Conservation (phyloP, 768 basidiomycete species). For the Austroboletus festivus region DNA sequence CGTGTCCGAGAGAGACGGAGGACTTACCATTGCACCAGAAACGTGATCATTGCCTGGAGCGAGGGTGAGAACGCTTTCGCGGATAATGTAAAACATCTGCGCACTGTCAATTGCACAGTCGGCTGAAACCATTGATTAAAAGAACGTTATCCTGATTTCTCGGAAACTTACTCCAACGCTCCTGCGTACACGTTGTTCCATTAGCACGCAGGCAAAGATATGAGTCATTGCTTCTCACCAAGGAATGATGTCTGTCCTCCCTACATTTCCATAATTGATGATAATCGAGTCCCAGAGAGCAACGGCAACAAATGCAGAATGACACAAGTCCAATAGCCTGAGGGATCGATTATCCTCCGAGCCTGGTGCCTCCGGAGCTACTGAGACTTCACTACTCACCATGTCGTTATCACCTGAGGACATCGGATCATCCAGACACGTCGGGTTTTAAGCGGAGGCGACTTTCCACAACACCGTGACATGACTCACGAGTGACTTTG, state of each 20-base stretch:
- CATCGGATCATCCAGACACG: background rate
- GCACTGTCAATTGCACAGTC: slow-evolving; percentile 21
- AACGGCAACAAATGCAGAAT: slow-evolving; percentile 19
- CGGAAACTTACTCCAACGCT: slow-evolving; percentile 22
- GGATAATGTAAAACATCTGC: background rate
- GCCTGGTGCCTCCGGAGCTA: no score
- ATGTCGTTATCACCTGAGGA: slow-evolving; percentile 18
- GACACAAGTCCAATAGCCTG: slow-evolving; percentile 26
- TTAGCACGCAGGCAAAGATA: background rate
- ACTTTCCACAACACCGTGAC: background rate
- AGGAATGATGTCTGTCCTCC: slow-evolving; percentile 12
- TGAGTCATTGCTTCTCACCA: slow-evolving; percentile 13
- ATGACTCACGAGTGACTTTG: slow-evolving; percentile 16
- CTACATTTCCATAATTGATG: slow-evolving; percentile 16
- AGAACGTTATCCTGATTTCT: background rate
- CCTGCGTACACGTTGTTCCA: slow-evolving; percentile 6
- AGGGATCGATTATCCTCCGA: background rate
- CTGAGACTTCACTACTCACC: slow-evolving; percentile 5
- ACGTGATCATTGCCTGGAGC: slow-evolving; percentile 24
- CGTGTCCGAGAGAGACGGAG: rapidly evolving
- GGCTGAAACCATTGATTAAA: slow-evolving; percentile 10
- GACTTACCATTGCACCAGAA: slow-evolving; percentile 21
- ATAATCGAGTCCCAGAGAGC: slow-evolving; percentile 27
- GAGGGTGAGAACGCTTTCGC: background rate
- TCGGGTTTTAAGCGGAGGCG: background rate